These are phyloP conservation scores for Solidago caesia DNA, from an alignment of 129 eudicot species.

Conservation along the genomic window DNA sequence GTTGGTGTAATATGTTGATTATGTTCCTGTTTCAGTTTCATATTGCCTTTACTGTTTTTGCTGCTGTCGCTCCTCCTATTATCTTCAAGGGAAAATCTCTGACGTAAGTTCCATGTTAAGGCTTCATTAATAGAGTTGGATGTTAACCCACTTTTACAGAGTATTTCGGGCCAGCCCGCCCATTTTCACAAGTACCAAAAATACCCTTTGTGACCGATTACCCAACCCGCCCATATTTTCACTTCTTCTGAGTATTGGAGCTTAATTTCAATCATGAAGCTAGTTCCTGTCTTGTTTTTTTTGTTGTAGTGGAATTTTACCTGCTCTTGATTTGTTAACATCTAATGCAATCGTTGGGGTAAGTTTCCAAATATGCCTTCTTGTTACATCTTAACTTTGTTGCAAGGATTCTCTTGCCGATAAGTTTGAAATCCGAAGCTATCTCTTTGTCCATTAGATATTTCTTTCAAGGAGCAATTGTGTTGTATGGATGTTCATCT, in stretches of 20 bases:
- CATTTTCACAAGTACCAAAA: too few species aligned
- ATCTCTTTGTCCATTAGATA: neutral
- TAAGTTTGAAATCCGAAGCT: too few species aligned
- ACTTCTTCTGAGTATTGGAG: neutral
- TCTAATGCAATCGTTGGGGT: conserved; percentile 80
- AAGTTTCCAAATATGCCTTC: conserved; percentile 22
- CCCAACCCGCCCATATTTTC: too few species aligned
- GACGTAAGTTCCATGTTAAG: conserved; percentile 47
- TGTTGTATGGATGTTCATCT: neutral
- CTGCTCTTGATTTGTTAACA: conserved; percentile 66
- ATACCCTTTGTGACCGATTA: too few species aligned
- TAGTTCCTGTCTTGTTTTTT: conserved; percentile 14
- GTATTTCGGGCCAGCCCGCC: too few species aligned
- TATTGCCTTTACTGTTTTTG: conserved; percentile 75
- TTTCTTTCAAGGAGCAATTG: neutral
- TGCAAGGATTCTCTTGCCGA: neutral
- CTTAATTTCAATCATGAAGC: conserved; percentile 9
- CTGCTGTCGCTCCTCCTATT: conserved; percentile 93
- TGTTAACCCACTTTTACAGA: too few species aligned
- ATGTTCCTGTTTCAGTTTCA: conserved; percentile 55
- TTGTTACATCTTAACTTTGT: neutral
- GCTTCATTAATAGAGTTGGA: too few species aligned
- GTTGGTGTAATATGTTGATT: neutral
- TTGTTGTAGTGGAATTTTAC: conserved; percentile 72
- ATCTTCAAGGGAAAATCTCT: conserved; percentile 85